Base-by-base conservation (phyloP, 106 monocot genomes). In the Acanthochlamys bracteata region DNA sequence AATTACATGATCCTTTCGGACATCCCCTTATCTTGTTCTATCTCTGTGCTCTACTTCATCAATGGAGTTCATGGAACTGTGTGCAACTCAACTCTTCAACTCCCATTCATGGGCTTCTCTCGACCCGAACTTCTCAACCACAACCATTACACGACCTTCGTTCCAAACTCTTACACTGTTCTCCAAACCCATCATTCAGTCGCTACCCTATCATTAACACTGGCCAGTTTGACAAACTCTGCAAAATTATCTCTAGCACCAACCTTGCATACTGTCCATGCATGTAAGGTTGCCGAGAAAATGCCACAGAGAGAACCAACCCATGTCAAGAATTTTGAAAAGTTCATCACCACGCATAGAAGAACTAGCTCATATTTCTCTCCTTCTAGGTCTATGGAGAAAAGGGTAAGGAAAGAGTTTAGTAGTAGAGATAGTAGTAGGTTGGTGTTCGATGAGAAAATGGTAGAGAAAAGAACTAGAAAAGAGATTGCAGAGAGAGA, bases 211-310 rank as follows among this genome's bases (percentile, higher is more conserved):
- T 7, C 54, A 19, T 20, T 14, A 14, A 55, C 54, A 7, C 11
- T 55, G n/a, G 8, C 54, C 9, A 10, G 54, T n/a, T n/a, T n/a
- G n/a, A n/a, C n/a, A n/a, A n/a, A n/a, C n/a, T n/a, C n/a, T n/a
- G n/a, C n/a, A n/a, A n/a, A 55, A 20, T 16, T 19, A 10, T 58
- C 6, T 39, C 40, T n/a, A n/a, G n/a, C 26, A 11, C 17, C 16
- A 7, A 13, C 60, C 19, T 19, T 60, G 24, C 39, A 33, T 6
- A 60, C 26, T 7, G 4, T 14, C 16, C 71, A 65, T 49, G 64
- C 72, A 0, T 57, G 24, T 65, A 65, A 71, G n/a, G 17, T 74
- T 26, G 51, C 66, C 25, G 70, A 77, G 13, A 59, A 53, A 74
- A 57, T 64, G 20, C 24, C 74, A 66, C 70, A 59, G 2, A 61